phyloP scores from a whole-genome alignment of 148 eudicot species.

The Chenopodium formosanum region DNA sequence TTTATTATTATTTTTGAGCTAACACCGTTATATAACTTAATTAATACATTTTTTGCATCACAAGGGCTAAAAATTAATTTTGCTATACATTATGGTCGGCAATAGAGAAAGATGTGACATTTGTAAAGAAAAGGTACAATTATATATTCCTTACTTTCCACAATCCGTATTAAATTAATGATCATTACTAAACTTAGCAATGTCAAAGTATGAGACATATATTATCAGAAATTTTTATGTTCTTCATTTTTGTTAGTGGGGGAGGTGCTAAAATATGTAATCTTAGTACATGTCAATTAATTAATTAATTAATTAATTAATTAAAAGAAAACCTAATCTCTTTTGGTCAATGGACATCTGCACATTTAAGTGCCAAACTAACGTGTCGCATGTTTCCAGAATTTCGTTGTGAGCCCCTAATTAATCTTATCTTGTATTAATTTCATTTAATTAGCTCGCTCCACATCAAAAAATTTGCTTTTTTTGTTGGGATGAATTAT shows the following conservation, averaged over 20 bases:
- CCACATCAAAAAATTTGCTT: neutral
- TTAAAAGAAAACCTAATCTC: neutral
- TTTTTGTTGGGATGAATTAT: neutral
- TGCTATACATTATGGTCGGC: neutral
- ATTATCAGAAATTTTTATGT: neutral
- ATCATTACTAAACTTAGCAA: constrained; percentile 18
- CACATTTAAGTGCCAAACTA: constrained; percentile 13
- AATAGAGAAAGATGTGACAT: constrained; percentile 8
- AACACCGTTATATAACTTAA: too few relatives aligned
- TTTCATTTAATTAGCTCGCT: neutral
- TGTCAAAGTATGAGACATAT: constrained; percentile 1
- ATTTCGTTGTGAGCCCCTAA: neutral
- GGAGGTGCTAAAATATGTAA: constrained; percentile 1
- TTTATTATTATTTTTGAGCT: too few relatives aligned
- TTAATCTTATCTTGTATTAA: constrained; percentile 6
- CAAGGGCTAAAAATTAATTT: too few relatives aligned
- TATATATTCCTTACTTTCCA: neutral
- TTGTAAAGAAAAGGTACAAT: neutral
- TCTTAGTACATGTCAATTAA: neutral
- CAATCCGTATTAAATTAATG: neutral
- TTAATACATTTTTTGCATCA: too few relatives aligned
- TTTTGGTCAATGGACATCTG: constrained; percentile 11
- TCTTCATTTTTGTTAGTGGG: constrained; percentile 1
- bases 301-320: neutral
- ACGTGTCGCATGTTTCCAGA: neutral